Conservation (phyloP, 768 basidiomycete species). For the Mycena haematopus region DNA sequence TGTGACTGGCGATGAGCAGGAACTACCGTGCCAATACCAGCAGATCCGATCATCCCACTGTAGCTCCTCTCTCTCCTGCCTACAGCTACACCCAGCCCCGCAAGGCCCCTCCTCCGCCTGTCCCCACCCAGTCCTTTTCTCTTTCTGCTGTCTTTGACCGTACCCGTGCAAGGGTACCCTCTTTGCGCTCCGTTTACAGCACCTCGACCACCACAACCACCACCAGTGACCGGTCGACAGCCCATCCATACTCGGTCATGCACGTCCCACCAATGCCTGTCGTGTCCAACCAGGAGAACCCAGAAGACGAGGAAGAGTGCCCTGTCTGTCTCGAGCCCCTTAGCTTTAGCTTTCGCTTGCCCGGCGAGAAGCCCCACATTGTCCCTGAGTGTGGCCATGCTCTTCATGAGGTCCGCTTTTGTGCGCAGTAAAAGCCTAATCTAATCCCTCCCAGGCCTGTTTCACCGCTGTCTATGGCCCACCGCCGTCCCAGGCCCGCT, state of each 20-base stretch:
- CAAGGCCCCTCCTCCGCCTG: slow-evolving; percentile 33
- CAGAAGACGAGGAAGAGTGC: slow-evolving; percentile 88
- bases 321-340: slow-evolving; percentile 97
- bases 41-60: slow-evolving; percentile 32
- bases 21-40: slow-evolving; percentile 29
- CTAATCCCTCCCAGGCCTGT: slow-evolving; percentile 69
- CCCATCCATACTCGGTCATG: slow-evolving; percentile 67
- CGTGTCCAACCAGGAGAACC: slow-evolving; percentile 65
- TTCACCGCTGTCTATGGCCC: slow-evolving; percentile 97
- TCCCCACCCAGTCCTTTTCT: slow-evolving; percentile 40
- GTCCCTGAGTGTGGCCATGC: slow-evolving; percentile 98
- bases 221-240: slow-evolving; percentile 43
- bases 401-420: slow-evolving; percentile 81
- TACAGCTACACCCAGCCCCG: slow-evolving; percentile 50
- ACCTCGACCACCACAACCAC: slow-evolving; percentile 46
- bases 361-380: slow-evolving; percentile 97
- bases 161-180: slow-evolving; percentile 44
- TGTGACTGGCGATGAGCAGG: slow-evolving; percentile 40
- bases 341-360: slow-evolving; percentile 89
- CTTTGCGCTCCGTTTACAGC: slow-evolving; percentile 59
- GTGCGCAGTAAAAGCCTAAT: background rate
- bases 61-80: slow-evolving; percentile 52
- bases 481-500: slow-evolving; percentile 63
- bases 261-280: slow-evolving; percentile 73
- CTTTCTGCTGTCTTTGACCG: slow-evolving; percentile 61